Evolutionary conservation across 768 basidiomycete species (phyloP).

Genomic region (Suillus alpinus): DNA sequence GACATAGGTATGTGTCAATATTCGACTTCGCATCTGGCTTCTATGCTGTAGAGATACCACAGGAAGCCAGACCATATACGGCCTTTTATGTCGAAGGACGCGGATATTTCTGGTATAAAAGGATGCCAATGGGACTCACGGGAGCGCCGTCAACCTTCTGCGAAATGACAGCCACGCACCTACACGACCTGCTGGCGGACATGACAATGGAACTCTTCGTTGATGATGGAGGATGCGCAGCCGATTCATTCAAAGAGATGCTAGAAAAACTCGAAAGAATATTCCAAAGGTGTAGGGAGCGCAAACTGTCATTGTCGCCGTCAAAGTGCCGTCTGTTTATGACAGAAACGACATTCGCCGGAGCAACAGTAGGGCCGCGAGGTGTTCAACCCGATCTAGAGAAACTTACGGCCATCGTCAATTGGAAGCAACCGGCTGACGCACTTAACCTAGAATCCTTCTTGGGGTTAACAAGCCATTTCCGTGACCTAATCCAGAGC

Average conservation of each 20-base stretch:
- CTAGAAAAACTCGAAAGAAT: slow-evolving; percentile 20
- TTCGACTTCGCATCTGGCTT: slow-evolving; percentile 42
- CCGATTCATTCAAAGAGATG: slow-evolving; percentile 29
- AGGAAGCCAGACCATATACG: slow-evolving; percentile 23
- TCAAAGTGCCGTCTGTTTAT: not conserved
- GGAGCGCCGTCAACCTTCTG: slow-evolving; percentile 37
- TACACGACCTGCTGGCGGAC: slow-evolving; percentile 26
- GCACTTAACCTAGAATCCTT: slow-evolving; percentile 31
- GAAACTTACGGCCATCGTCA: slow-evolving; percentile 38
- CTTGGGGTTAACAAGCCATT: slow-evolving; percentile 34
- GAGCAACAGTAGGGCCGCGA: slow-evolving; percentile 27
- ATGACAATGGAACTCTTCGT: slow-evolving; percentile 34
- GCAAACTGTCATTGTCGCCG: slow-evolving; percentile 1
- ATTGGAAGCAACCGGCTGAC: slow-evolving; percentile 29
- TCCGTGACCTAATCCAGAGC: slow-evolving; percentile 30
- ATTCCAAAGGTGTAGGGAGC: slow-evolving; percentile 25
- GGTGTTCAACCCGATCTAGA: slow-evolving; percentile 35
- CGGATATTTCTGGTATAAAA: slow-evolving; percentile 33
- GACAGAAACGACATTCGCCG: slow-evolving; percentile 31
- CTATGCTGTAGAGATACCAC: slow-evolving; percentile 18
- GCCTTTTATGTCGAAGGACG: slow-evolving; percentile 36
- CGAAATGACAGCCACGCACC: slow-evolving; percentile 21
- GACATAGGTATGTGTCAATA: slow-evolving; percentile 33
- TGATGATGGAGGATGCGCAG: slow-evolving; percentile 36
- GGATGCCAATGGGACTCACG: slow-evolving; percentile 41